These are phyloP conservation scores for Lachnellula hyalina DNA, from an alignment of 2,329 filamentous ascomycete species.

Conservation along the genomic window DNA sequence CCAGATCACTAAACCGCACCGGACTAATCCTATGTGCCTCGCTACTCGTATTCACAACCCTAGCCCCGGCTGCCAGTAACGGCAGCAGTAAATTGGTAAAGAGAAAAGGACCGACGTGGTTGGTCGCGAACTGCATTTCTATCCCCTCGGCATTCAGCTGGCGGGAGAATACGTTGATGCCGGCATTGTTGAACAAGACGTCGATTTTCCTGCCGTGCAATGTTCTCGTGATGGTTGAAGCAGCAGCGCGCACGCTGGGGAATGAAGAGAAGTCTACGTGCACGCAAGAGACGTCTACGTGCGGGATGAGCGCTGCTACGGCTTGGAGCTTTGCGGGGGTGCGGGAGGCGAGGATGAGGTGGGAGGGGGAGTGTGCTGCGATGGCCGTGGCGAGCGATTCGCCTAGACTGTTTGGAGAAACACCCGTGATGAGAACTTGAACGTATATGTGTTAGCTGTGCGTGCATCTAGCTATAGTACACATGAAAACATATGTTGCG, in stretches of 20 bases:
- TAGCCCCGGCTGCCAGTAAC: not conserved
- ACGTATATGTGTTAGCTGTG: not conserved
- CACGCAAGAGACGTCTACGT: slow-evolving; percentile 30
- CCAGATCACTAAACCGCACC: slow-evolving; percentile 27
- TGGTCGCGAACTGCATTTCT: slow-evolving; percentile 20
- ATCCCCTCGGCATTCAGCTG: slow-evolving; percentile 10
- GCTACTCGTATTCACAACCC: slow-evolving; percentile 15
- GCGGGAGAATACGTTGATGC: slow-evolving; percentile 11
- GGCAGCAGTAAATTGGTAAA: slow-evolving; percentile 16
- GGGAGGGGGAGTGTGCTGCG: slow-evolving; percentile 22
- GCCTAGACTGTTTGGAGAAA: slow-evolving; percentile 18
- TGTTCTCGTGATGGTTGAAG: not conserved
- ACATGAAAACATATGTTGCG: too few species aligned
- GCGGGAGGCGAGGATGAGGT: slow-evolving; percentile 34
- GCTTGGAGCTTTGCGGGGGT: slow-evolving; percentile 30
- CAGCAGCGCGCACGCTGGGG: slow-evolving; percentile 22
- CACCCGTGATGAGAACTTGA: slow-evolving; percentile 22
- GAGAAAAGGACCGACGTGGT: slow-evolving; percentile 19
- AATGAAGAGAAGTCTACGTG: slow-evolving; percentile 35
- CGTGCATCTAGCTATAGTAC: too few species aligned
- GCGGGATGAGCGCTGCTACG: slow-evolving; percentile 25
- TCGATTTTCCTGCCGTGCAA: slow-evolving; percentile 10
- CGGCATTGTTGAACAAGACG: slow-evolving; percentile 22
- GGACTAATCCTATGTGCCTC: slow-evolving; percentile 23
- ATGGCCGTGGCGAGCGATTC: slow-evolving; percentile 11